Percentiles rank a stretch among this genome's conserved stretches.
Evolutionary conservation across 1,139 yeast species (phyloP).

Genomic region (Saccharomyces hybrid): DNA sequence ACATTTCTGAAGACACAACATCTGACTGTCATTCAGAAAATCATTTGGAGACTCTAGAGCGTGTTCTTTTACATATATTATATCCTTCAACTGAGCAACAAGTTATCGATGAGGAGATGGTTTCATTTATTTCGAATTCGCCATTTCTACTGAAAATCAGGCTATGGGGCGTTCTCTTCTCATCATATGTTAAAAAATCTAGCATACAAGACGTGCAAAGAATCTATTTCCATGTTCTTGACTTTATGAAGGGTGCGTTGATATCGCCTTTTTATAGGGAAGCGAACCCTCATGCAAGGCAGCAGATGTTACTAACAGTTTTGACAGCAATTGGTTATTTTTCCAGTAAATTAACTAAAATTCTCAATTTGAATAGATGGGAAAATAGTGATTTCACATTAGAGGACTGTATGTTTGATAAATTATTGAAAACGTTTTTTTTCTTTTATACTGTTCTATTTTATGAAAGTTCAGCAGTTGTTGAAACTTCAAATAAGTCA

Average conservation of each 20-base stretch:
- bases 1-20: conserved; percentile 25
- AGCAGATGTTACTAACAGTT: conserved; percentile 33
- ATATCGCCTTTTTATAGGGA: conserved; percentile 23
- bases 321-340: conserved; percentile 41
- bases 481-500: conserved; percentile 18
- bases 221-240: conserved; percentile 51
- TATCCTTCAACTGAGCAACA: conserved; percentile 4
- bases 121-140: conserved; percentile 51
- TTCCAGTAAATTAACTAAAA: conserved; percentile 13
- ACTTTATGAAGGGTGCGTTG: conserved; percentile 38
- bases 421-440: conserved; percentile 34
- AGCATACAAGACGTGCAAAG: conserved; percentile 39
- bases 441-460: conserved; percentile 39
- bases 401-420: conserved; percentile 20
- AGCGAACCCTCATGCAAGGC: conserved; percentile 22
- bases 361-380: conserved; percentile 11
- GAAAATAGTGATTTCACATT: not conserved
- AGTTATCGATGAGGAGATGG: conserved; percentile 43
- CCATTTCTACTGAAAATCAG: conserved; percentile 61
- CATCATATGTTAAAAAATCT: conserved; percentile 44
- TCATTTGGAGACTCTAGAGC: conserved; percentile 48
- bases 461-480: conserved; percentile 34
- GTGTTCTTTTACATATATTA: conserved; percentile 36
- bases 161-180: conserved; percentile 69
- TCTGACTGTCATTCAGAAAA: conserved; percentile 31